Evolutionary conservation across 2,329 filamentous ascomycete species (phyloP), one percentile per base, ranked within the genome.

Genomic region (Fusarium secorum): DNA sequence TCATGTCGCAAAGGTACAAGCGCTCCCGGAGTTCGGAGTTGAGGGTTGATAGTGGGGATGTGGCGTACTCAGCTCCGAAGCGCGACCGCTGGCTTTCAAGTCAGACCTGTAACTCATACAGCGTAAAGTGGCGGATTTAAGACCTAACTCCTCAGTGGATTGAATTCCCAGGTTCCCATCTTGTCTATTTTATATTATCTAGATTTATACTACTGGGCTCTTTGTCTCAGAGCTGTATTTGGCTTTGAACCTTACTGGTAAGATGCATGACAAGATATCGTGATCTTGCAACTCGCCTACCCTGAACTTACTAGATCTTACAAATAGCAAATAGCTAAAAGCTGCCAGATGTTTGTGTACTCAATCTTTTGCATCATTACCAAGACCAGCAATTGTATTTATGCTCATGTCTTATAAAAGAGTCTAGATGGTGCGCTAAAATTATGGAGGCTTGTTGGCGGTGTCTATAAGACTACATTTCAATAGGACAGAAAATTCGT

Each of bases 141-240:
- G 44, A 22, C 7, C 3, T 9, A 22, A 8, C 3, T 4, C 26
- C 10, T 14, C 0, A 6, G 8, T 8, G 7, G 2, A 1, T 48
- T 22, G 6, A 0, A 4, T 26, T 14, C 1, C 7, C 1, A 24
- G 10, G 7, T 11, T 13, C 4, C 4, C 0, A 0, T 7, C 9
- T 17, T 9, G 0, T 17, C 7, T 8, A 6, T 1, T 11, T 11
- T 17, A 5, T 5, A 11, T 11, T 4, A 17, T n/a, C 6, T 2
- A 10, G 5, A 26, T 7, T 26, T 4, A 3, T 5, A 9, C 10
- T 0, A 24, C 0, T 13, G 8, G 1, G 11, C 1, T 42, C 2
- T 20, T 1, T 9, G 3, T 2, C 5, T 17, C 0, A 7, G n/a
- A 7, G 0, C 9, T 38, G n/a, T 38, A 4, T 9, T 9, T 14